Evolutionary conservation across 2,329 filamentous ascomycete genomes (phyloP), one percentile per base, ranked within the genome.

Genomic region (Fusarium avenaceum): DNA sequence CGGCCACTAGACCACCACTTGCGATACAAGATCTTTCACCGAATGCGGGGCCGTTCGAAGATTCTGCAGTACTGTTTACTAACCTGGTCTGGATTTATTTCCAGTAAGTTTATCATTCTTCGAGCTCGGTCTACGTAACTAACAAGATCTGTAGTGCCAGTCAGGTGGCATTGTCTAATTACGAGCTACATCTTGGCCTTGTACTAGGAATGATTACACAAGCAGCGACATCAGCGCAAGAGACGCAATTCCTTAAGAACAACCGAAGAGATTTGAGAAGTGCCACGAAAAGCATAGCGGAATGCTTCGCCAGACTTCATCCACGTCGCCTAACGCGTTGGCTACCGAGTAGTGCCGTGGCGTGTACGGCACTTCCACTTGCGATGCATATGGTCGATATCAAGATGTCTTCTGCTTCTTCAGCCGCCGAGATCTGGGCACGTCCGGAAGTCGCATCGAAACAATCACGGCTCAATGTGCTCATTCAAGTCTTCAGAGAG

Each of bases 31-130:
- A 70, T 38, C 40, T 63, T 3, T 22, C 33, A 4, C 11, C 35
- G 0, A 65, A 49, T 14, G 44, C 61, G 2, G 61, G 42, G n/a
- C 38, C 30, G 4, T 66, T 38, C 2, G 52, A 71, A 17, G 57
- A 66, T 24, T 71, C 68, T 14, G 44, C 61, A 1, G 68, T 71
- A 0, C 26, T 71, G 2, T 71, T 69, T 19, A 71, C 65, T 0
- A 71, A 71, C 9, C 17, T 71, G 4, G 50, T 71, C n/a, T 71
- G 68, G 65, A 71, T 71, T 10, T 71, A 71, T n/a, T 68, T 66
- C 33, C 65, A 71, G 68, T 71, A 39, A 63, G 68, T 19, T 4
- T 0, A 10, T 17, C 4, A 2, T 1, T 0, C 2, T 4, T 2
- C 8, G 5, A 2, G 2, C 15, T 3, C 0, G 1, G 0, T 1